These are phyloP conservation scores for Cercospora zeina DNA, from an alignment of 2,329 filamentous ascomycete genomes.

Conservation along the genomic window DNA sequence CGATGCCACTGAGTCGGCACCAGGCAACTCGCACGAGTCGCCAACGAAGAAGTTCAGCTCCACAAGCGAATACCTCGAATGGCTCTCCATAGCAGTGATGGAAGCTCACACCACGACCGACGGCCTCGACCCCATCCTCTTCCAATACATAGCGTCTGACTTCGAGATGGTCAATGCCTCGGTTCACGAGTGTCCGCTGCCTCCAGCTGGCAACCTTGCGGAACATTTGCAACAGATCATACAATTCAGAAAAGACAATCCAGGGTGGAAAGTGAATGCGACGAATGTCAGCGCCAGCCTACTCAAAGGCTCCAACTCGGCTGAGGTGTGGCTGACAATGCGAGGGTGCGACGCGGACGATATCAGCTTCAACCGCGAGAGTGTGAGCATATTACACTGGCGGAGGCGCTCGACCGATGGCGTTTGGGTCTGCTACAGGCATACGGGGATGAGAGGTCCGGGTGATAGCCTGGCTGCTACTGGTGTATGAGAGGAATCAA, in stretches of 20 bases:
- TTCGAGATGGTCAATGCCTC: slow-evolving; percentile 23
- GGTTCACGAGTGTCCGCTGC: slow-evolving; percentile 21
- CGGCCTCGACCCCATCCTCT: slow-evolving; percentile 8
- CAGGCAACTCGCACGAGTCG: not conserved
- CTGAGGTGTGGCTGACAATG: slow-evolving; percentile 24
- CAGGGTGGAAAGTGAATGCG: slow-evolving; percentile 19
- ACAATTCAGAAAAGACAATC: slow-evolving; percentile 14
- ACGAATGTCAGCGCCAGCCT: slow-evolving; percentile 14
- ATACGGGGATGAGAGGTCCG: slow-evolving; percentile 16
- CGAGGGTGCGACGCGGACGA: slow-evolving; percentile 15
- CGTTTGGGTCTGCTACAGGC: slow-evolving; percentile 24
- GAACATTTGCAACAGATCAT: slow-evolving; percentile 18
- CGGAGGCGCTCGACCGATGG: slow-evolving; percentile 14
- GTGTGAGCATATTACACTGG: slow-evolving; percentile 25
- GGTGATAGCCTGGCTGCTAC: slow-evolving; percentile 16
- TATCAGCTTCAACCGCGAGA: slow-evolving; percentile 22
- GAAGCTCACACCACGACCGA: slow-evolving; percentile 17
- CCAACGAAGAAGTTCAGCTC: slow-evolving; percentile 8
- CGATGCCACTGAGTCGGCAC: not conserved
- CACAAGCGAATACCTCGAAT: slow-evolving; percentile 17
- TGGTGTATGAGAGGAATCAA: not conserved
- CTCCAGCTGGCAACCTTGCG: slow-evolving; percentile 10
- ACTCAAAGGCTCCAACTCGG: slow-evolving; percentile 19
- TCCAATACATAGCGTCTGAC: slow-evolving; percentile 15
- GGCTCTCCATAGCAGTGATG: slow-evolving; percentile 18